Evolutionary conservation across 2,329 filamentous ascomycete species (phyloP), one percentile per base, ranked within the genome.

Genomic region (Trichoderma koningii): DNA sequence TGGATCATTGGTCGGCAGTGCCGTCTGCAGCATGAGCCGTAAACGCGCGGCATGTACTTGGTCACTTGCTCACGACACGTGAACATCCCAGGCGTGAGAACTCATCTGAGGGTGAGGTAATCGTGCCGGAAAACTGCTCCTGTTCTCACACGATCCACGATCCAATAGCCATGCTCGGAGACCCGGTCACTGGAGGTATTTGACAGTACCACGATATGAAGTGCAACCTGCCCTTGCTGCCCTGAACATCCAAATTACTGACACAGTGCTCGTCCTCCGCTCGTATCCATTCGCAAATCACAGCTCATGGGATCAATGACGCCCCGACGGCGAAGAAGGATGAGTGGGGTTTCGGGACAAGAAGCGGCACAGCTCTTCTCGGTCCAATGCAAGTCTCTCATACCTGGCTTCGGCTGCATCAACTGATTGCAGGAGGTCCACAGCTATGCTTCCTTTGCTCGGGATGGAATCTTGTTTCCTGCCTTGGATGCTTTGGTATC

Each of bases 281-380:
- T 26, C 45, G 44, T 60, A 38, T 60, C 26, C 47, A 38, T 50
- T 41, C 45, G 17, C 45, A 34, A 21, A 30, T 60, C 30, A 51
- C 50, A 34, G 30, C 45, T 60, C 30, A 51, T 60, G 45, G 56
- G 45, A 50, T 60, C 45, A 42, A 60, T 51, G 56, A 41, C 44
- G 19, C 26, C 12, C 23, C 5, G 38, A 55, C 6, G 7, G 41
- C 53, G 53, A 34, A 21, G n/a, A 30, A 15, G 56, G 50, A 23
- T 47, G 45, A 51, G 45, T 48, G 30, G 19, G 30, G 55, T 42
- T 21, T 10, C 28, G 44, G 28, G 19, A 19, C 34, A 38, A 38
- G 34, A 38, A 38, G 34, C 34, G 23, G 38, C 34, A 56, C 23
- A 28, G 55, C 55, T 26, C 55, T 34, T 47, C 10, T 38, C n/a